Conservation (phyloP, 2,329 filamentous ascomycete genomes). For the Colletotrichum acutatum region DNA sequence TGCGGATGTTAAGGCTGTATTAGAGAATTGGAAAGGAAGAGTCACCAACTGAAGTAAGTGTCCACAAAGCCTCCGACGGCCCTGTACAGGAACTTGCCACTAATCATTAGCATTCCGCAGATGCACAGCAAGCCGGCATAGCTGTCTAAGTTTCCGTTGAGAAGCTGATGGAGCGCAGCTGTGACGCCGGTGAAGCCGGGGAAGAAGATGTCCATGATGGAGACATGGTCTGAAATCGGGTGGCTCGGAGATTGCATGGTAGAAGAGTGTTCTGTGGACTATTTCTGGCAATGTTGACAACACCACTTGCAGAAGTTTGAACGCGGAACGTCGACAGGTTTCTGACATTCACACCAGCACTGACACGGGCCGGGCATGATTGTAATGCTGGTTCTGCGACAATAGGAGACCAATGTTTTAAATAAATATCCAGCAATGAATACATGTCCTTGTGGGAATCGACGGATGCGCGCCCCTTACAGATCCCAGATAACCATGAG, state of each 20-base stretch:
- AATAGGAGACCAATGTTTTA: too few relatives aligned
- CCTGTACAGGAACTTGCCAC: slow-evolving; percentile 41
- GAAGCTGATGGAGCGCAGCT: background rate
- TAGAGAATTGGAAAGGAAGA: background rate
- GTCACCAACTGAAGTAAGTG: slow-evolving; percentile 10
- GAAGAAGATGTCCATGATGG: slow-evolving; percentile 10
- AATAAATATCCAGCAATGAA: too few relatives aligned
- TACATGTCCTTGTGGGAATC: too few relatives aligned
- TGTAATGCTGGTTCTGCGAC: too few relatives aligned
- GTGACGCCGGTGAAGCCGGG: background rate
- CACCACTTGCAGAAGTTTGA: background rate
- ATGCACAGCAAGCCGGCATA: slow-evolving; percentile 30
- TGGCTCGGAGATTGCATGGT: background rate
- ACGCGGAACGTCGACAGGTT: background rate
- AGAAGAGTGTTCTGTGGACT: background rate
- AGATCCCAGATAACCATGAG: too few relatives aligned
- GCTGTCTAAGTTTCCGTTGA: slow-evolving; percentile 2
- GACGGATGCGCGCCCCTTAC: too few relatives aligned
- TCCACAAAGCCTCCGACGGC: slow-evolving; percentile 40
- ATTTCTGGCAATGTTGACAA: background rate
- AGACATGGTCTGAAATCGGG: background rate
- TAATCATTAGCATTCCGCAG: slow-evolving; percentile 39
- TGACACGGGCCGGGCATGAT: background rate
- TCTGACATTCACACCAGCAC: background rate
- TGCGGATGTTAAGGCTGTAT: background rate